phyloP scores from a whole-genome alignment of 257 asterid genomes.

The Nicotiana paniculata region DNA sequence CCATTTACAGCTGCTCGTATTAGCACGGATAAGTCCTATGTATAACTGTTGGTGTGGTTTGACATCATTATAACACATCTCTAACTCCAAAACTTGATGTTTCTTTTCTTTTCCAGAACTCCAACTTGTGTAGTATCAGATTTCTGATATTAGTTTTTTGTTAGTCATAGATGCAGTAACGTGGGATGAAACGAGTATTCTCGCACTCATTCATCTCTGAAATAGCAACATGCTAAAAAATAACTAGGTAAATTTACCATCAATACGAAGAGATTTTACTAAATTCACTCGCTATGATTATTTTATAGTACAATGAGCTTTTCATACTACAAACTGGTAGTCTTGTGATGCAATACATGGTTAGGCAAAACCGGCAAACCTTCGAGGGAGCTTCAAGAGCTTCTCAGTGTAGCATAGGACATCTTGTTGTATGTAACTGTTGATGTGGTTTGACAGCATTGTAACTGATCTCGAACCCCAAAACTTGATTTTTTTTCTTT shows the following conservation, averaged over 20 bases:
- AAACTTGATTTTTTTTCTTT: neutral
- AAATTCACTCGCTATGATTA: neutral
- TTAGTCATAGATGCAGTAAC: neutral
- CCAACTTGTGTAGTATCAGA: neutral
- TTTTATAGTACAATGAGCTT: conserved; percentile 8
- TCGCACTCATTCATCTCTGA: neutral
- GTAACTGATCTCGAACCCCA: neutral
- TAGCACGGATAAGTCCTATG: neutral
- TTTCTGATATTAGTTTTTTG: neutral
- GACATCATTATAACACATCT: neutral
- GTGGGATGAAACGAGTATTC: neutral
- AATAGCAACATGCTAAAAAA: neutral
- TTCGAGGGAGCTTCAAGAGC: conserved; percentile 57
- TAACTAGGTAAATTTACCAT: neutral
- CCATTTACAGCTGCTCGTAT: neutral
- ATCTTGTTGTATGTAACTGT: neutral
- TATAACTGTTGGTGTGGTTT: neutral
- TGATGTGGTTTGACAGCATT: neutral
- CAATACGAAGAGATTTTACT: neutral
- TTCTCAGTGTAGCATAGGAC: neutral
- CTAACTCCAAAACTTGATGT: neutral
- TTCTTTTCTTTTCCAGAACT: neutral
- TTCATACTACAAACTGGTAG: neutral
- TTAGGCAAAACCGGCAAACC: conserved; percentile 90
- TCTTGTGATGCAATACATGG: conserved; percentile 1